Conservation (phyloP, 352 stramenopile genomes). For the Pseudoperonospora humuli region DNA sequence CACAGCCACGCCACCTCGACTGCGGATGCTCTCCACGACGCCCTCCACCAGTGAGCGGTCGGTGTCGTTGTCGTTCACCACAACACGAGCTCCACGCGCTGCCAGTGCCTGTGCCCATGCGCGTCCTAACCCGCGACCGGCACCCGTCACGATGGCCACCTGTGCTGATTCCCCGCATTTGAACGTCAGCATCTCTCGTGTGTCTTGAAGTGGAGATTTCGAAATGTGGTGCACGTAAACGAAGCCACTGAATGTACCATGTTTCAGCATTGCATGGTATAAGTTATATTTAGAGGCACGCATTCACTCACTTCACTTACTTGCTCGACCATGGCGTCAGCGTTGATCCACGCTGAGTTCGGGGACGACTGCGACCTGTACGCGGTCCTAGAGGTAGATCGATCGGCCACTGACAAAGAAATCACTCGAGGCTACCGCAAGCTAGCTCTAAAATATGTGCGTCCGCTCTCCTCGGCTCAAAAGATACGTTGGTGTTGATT, state of each 20-base stretch:
- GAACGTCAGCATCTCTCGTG: constrained; percentile 34
- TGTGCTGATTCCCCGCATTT: constrained; percentile 34
- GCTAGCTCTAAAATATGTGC: constrained; percentile 61
- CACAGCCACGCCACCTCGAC: constrained; percentile 34
- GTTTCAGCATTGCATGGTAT: no score
- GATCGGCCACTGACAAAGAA: constrained; percentile 52
- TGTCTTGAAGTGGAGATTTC: no score
- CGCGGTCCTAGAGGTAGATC: constrained; percentile 55
- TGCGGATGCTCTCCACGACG: constrained; percentile 35
- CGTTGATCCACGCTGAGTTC: constrained; percentile 50
- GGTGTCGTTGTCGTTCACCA: constrained; percentile 65
- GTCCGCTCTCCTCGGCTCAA: constrained; percentile 2
- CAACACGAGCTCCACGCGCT: constrained; percentile 37
- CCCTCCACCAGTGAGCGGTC: constrained; percentile 35
- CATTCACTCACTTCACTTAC: background rate
- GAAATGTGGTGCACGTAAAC: no score
- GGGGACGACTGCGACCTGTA: constrained; percentile 71
- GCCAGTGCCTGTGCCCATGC: constrained; percentile 48
- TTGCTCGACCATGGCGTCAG: constrained; percentile 24
- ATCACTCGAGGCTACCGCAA: constrained; percentile 66
- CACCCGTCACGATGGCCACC: constrained; percentile 60
- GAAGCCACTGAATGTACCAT: no score
- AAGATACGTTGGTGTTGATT: constrained; percentile 2
- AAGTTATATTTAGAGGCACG: background rate
- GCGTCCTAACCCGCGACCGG: constrained; percentile 36